phyloP scores from a whole-genome alignment of 2,329 filamentous ascomycete genomes.

The Pestalotiopsis sp. region DNA sequence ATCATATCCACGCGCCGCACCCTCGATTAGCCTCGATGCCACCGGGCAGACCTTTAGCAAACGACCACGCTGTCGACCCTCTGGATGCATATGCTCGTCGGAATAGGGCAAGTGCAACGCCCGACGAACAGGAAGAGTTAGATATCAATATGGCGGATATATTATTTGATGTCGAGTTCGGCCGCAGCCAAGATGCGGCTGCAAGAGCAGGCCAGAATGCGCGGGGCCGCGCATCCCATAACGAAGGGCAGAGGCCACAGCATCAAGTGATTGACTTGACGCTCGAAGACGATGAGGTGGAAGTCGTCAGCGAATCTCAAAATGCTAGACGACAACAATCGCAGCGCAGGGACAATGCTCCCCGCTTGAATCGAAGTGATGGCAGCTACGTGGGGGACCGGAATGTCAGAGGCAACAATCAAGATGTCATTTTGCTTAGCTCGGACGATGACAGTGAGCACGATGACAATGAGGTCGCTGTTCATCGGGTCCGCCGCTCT shows the following conservation, averaged over 20 bases:
- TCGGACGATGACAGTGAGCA: constrained; percentile 29
- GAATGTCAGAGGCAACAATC: not conserved
- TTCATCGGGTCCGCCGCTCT: not conserved
- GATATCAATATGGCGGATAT: not conserved
- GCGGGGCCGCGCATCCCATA: not conserved
- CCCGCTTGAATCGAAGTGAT: constrained; percentile 31
- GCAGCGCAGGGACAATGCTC: constrained; percentile 19
- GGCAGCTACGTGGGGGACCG: constrained; percentile 25
- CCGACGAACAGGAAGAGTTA: too few relatives aligned
- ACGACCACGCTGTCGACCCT: not conserved
- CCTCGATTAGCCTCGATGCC: constrained; percentile 2
- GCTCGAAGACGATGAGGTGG: constrained; percentile 14
- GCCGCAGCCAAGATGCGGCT: not conserved
- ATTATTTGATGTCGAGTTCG: constrained; percentile 14
- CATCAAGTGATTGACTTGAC: constrained; percentile 16
- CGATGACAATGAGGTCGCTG: constrained; percentile 6
- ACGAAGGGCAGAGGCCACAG: not conserved
- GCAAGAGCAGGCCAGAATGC: not conserved
- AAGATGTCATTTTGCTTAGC: constrained; percentile 25
- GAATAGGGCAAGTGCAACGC: too few relatives aligned
- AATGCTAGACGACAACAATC: constrained; percentile 17
- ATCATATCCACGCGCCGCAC: not conserved
- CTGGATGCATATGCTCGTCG: not conserved
- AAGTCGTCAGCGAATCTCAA: constrained; percentile 6
- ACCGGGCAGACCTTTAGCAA: not conserved